Evolutionary conservation across 805 yeast genomes (phyloP), one percentile per base, ranked within the genome.

Genomic region (Hermanozyma aechmeae): DNA sequence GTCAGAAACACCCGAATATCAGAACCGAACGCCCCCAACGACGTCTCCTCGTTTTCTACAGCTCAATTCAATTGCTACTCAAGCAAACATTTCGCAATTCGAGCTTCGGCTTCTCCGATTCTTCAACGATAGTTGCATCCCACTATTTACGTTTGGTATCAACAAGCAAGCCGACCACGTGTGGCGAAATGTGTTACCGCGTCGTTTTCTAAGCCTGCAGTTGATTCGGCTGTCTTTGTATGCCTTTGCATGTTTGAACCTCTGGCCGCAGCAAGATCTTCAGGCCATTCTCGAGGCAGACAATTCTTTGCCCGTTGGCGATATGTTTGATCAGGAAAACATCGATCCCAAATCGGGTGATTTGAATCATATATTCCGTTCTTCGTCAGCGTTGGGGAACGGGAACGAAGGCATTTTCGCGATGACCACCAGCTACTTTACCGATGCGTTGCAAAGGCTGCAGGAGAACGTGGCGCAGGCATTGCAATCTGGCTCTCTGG

Each of bases 121-220:
- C 30, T 57, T 57, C 41, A 40, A 54, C 23, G 34, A 32, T 27
- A 40, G 43, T 24, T 55, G 63, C 31, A 33, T 53, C 4, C 42
- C 47, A 5, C 27, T 49, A 9, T 48, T 56, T 31, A 41, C 56
- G 5, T 49, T 36, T 34, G 48, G 46, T 6, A 42, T 42, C 20
- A 43, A 47, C 29, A 27, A 32, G 14, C 33, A 24, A 6, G 41
- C 48, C 11, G 46, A 50, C 16, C 27, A 30, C 8, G 39, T 46
- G 5, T 57, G 61, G 61, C 38, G 39, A 11, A 25, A 28, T 8
- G 31, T 39, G n/a, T 50, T 52, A 1, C 61, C 61, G 4, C 24
- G 32, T 8, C 32, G 43, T 15, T 55, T 55, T 30, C 33, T 45
- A 15, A 17, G 31, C 13, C 48, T 52, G 29, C 35, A 40, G n/a